Conservation (phyloP, 345 rosid species). For the Pugionium cornutum region DNA sequence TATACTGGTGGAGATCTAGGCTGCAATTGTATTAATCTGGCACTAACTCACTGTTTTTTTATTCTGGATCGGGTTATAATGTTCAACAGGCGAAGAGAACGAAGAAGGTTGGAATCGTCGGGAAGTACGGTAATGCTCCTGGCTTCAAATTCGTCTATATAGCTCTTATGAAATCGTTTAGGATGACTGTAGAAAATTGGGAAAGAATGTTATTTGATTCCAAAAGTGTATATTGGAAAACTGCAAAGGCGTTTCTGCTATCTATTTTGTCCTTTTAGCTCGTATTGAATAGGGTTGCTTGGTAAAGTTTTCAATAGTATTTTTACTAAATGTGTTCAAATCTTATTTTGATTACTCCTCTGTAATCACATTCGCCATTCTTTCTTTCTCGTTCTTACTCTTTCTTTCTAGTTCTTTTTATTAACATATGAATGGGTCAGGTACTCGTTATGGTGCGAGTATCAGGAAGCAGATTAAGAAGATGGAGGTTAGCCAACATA, state of each 20-base stretch:
- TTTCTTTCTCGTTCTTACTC: no score
- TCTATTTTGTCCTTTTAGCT: no score
- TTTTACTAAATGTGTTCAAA: no score
- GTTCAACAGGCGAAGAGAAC: slow-evolving; percentile 63
- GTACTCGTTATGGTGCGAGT: slow-evolving; percentile 85
- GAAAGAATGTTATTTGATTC: no score
- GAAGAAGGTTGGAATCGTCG: slow-evolving; percentile 80
- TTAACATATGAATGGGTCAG: slow-evolving; percentile 28
- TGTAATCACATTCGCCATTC: no score
- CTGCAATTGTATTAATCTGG: not conserved
- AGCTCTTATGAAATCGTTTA: not conserved
- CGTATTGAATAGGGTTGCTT: no score
- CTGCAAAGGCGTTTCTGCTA: no score
- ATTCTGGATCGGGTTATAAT: not conserved
- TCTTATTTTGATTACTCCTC: no score
- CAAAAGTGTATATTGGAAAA: no score
- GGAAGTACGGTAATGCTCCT: slow-evolving; percentile 58
- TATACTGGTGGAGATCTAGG: not conserved
- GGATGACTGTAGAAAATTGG: no score
- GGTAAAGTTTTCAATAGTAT: no score
- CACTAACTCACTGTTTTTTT: not conserved
- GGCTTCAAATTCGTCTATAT: not conserved
- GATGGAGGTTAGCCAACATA: slow-evolving; percentile 80
- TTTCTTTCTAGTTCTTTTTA: no score
- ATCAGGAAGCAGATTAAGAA: slow-evolving; percentile 80